Conservation (phyloP, 192 early-diverging fungal genomes). For the Coemansia sp. region DNA sequence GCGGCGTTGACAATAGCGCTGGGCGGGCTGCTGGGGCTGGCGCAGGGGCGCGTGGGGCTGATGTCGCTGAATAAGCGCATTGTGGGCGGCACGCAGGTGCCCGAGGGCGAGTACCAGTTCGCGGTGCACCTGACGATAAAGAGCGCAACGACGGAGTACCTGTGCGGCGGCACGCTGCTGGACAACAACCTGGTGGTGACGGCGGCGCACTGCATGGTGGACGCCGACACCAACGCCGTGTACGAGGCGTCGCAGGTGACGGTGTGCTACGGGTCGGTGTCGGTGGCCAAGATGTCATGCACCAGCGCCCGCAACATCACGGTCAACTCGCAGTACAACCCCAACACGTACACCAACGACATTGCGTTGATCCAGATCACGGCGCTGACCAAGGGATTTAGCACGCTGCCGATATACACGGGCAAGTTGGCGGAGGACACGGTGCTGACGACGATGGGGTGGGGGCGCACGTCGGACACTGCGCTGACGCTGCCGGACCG, state of each 20-base stretch:
- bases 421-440: constrained; percentile 22
- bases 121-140: constrained; percentile 39
- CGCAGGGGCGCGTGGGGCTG: neutral
- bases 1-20: neutral
- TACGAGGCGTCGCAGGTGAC: constrained; percentile 16
- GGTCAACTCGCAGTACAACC: constrained; percentile 30
- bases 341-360: constrained; percentile 27
- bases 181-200: constrained; percentile 33
- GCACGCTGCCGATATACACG: constrained; percentile 17
- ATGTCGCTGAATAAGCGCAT: constrained; percentile 26
- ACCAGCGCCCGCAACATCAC: constrained; percentile 18
- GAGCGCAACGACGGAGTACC: constrained; percentile 13
- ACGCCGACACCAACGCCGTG: constrained; percentile 15
- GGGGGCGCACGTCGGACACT: constrained; percentile 39
- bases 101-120: constrained; percentile 22
- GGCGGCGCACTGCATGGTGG: constrained; percentile 42
- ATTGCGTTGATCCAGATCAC: constrained; percentile 41
- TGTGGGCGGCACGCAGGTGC: constrained; percentile 19
- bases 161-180: constrained; percentile 43
- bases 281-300: constrained; percentile 15
- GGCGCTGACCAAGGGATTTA: neutral
- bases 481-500: constrained; percentile 11
- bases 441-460: constrained; percentile 41
- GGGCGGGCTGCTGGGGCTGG: neutral
- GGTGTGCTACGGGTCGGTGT: constrained; percentile 41